Base-by-base conservation (phyloP, 2,329 filamentous ascomycete species). In the Trichoderma semiorbis region DNA sequence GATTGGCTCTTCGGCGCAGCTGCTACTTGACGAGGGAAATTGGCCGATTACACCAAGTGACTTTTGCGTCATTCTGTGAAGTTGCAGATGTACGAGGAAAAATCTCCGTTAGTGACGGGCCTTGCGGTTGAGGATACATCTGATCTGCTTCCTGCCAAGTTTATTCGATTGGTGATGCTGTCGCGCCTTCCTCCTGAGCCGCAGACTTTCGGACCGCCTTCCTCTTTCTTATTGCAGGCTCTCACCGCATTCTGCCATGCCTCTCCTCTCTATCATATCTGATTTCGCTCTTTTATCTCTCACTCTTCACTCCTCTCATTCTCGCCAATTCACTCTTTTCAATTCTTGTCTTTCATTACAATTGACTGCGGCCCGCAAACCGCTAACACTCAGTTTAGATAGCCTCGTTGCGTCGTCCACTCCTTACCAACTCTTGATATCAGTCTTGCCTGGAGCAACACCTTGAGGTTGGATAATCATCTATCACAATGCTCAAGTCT, bases 371-470 rank as follows among this genome's bases (percentile, higher is more conserved):
- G 39, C n/a, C 11, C 32, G 55, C 43, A 72, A 28, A n/a, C 16
- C 61, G 50, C 21, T 70, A 69, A 73, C 69, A 7, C 10, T 65
- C 73, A 72, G 14, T 74, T 60, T 73, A 83, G 80, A 81, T 76
- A 75, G 80, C 78, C 72, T 78, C 71, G 75, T 78, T 76, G 79
- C 77, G 76, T 81, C 80, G 78, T 80, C 78, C 78, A 74, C 72
- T 81, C 79, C 74, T 80, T 81, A 70, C 24, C 36, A 62, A 32
- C 73, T 68, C 70, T 47, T 63, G 65, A 71, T 72, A 73, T 66
- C 66, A 69, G 43, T 55, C 50, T 61, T 70, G 72, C 64, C 72
- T 72, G 61, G 65, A 68, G 65, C 61, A 65, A 58, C 65, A 14
- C 63, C 61, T 74, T 53, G 74, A 78, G 72, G 72, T 77, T 77